Conservation (phyloP, 345 rosid genomes). For the Odontarrhena argentea region DNA sequence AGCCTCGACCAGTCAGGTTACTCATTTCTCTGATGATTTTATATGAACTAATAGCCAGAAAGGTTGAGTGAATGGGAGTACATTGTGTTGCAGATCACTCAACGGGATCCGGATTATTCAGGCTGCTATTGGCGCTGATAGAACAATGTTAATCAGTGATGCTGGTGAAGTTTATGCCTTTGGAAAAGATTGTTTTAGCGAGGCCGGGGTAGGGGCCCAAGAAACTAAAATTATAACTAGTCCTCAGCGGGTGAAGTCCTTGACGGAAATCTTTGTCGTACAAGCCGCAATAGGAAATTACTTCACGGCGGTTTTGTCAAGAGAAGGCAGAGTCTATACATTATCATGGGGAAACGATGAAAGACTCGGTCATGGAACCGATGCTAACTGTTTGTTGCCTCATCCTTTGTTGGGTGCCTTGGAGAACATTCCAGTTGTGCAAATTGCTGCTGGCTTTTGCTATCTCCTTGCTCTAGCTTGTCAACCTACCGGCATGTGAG, state of each 20-base stretch:
- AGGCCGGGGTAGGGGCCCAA: slow-evolving; percentile 61
- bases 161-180: slow-evolving; percentile 82
- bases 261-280: slow-evolving; percentile 79
- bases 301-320: slow-evolving; percentile 87
- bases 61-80: slow-evolving; percentile 51
- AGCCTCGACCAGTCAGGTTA: slow-evolving; percentile 89
- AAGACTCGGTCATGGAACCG: slow-evolving; percentile 83
- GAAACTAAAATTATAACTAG: slow-evolving; percentile 65
- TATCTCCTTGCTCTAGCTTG: slow-evolving; percentile 93
- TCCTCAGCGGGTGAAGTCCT: slow-evolving; percentile 77
- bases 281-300: slow-evolving; percentile 91
- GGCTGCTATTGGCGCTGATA: slow-evolving; percentile 82
- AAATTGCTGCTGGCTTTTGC: slow-evolving; percentile 93
- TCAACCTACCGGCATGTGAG: slow-evolving; percentile 95
- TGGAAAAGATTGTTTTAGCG: slow-evolving; percentile 84
- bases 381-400: slow-evolving; percentile 68
- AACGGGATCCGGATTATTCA: slow-evolving; percentile 89
- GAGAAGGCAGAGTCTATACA: slow-evolving; percentile 96
- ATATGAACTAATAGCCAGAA: slow-evolving; percentile 29
- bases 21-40: slow-evolving; percentile 30
- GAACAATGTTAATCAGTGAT: slow-evolving; percentile 94
- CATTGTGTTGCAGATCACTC: slow-evolving; percentile 83
- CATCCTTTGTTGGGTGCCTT: slow-evolving; percentile 86
- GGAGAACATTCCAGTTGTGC: slow-evolving; percentile 84
- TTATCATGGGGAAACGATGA: slow-evolving; percentile 87